A percentile compares a stretch with the other conserved stretches of the same genome.
Evolutionary conservation across 2,329 filamentous ascomycete genomes (phyloP).

Genomic region (Exophiala aquamarina): DNA sequence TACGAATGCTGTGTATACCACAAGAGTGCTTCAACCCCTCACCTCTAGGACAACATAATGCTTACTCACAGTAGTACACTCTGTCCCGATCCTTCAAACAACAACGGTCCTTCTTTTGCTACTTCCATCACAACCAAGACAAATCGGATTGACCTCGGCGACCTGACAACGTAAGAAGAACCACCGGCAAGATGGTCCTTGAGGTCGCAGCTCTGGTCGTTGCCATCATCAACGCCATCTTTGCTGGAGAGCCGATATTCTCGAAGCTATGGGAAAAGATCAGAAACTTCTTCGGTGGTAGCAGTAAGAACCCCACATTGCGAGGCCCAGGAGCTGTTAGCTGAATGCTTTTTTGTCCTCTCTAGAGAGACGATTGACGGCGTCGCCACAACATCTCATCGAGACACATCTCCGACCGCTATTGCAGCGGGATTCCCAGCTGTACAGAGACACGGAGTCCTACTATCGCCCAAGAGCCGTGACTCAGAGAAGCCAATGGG

Average conservation of each 20-base stretch:
- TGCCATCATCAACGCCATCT: too few relatives aligned
- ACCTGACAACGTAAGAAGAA: too few relatives aligned
- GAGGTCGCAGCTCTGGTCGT: too few relatives aligned
- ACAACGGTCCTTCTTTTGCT: too few relatives aligned
- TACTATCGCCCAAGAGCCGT: not conserved
- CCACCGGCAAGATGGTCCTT: too few relatives aligned
- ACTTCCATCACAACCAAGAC: too few relatives aligned
- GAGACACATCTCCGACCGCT: not conserved
- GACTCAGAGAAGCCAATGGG: not conserved
- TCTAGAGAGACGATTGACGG: not conserved
- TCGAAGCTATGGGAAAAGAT: constrained; percentile 1
- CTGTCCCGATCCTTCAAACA: too few relatives aligned
- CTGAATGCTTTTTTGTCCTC: not conserved
- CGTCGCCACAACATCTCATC: not conserved
- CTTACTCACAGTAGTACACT: too few relatives aligned
- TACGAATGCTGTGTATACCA: too few relatives aligned
- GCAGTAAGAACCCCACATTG: not conserved
- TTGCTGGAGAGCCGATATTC: not conserved
- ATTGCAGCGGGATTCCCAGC: not conserved
- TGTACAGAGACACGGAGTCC: not conserved
- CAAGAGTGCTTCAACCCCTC: too few relatives aligned
- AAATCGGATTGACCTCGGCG: too few relatives aligned
- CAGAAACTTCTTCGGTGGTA: not conserved
- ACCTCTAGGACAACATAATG: too few relatives aligned
- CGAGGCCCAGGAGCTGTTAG: not conserved